Percentiles rank a stretch among this genome's conserved stretches.
phyloP scores from a whole-genome alignment of 164 flowering plant species.

The Umbellularia californica region DNA sequence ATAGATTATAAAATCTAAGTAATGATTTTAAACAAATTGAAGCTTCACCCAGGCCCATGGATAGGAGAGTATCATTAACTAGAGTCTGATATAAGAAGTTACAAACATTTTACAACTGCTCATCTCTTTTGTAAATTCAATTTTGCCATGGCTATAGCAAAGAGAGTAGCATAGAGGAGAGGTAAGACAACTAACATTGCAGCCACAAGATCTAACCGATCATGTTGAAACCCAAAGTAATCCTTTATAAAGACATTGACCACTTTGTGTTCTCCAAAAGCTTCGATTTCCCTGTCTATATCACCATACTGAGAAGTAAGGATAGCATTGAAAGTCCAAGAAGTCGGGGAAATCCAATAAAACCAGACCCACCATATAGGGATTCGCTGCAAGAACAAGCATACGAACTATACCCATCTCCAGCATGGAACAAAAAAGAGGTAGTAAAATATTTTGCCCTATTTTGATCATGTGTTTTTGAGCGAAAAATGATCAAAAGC shows the following conservation, averaged over 20 bases:
- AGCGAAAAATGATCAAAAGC: not conserved
- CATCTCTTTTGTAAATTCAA: slow-evolving; percentile 11
- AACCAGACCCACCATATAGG: slow-evolving; percentile 12
- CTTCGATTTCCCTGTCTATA: not conserved
- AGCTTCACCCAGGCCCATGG: too few species aligned
- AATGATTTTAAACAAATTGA: too few species aligned
- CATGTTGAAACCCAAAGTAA: slow-evolving; percentile 8
- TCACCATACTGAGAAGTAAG: slow-evolving; percentile 8
- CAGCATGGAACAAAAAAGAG: not conserved
- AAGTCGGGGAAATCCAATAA: slow-evolving; percentile 3
- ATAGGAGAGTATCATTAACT: too few species aligned
- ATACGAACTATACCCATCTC: not conserved
- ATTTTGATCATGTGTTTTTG: not conserved
- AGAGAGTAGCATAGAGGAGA: slow-evolving; percentile 11
- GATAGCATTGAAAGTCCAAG: slow-evolving; percentile 1
- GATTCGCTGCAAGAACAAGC: slow-evolving; percentile 3
- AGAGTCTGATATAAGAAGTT: too few species aligned
- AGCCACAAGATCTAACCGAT: not conserved
- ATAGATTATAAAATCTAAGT: too few species aligned
- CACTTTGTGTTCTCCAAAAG: slow-evolving; percentile 2
- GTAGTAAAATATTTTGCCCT: not conserved
- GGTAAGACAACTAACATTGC: slow-evolving; percentile 2
- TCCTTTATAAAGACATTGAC: slow-evolving; percentile 2
- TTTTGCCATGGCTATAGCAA: slow-evolving; percentile 5
- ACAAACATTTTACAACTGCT: not conserved